These are phyloP conservation scores for Wickerhamiella bombiphila DNA, from an alignment of 805 yeast genomes.

Conservation along the genomic window DNA sequence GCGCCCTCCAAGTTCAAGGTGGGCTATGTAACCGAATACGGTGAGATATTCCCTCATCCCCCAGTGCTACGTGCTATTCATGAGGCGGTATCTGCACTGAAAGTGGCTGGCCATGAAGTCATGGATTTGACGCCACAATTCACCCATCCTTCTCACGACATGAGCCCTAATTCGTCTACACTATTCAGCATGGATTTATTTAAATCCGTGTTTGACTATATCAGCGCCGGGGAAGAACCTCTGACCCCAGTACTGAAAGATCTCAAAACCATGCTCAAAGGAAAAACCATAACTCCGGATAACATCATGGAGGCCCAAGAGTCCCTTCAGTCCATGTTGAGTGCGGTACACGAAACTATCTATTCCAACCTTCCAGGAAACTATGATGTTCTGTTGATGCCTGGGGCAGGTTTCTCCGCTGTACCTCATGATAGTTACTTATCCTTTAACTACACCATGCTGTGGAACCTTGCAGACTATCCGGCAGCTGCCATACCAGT, in stretches of 20 bases:
- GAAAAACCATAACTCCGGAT: background rate
- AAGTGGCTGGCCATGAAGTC: slow-evolving; percentile 33
- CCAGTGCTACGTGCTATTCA: slow-evolving; percentile 30
- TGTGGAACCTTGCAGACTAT: slow-evolving; percentile 41
- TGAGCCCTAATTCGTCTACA: background rate
- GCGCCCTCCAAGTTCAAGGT: slow-evolving; percentile 27
- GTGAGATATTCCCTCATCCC: slow-evolving; percentile 38
- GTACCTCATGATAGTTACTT: background rate
- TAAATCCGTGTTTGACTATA: background rate
- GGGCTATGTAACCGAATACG: slow-evolving; percentile 36
- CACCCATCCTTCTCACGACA: too few relatives aligned
- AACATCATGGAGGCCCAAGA: background rate
- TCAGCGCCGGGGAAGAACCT: background rate
- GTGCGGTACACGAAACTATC: background rate
- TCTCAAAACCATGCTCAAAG: too few relatives aligned
- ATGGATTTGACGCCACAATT: slow-evolving; percentile 30
- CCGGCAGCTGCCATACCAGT: slow-evolving; percentile 46
- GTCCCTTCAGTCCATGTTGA: background rate
- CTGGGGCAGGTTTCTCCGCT: background rate
- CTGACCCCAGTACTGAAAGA: background rate
- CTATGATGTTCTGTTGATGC: background rate
- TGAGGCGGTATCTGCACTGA: slow-evolving; percentile 27
- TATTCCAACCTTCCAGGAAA: background rate
- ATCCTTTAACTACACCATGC: slow-evolving; percentile 33
- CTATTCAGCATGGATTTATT: background rate